Base-by-base conservation (phyloP, 2,329 filamentous ascomycete genomes). In the Botrytis tulipae region DNA sequence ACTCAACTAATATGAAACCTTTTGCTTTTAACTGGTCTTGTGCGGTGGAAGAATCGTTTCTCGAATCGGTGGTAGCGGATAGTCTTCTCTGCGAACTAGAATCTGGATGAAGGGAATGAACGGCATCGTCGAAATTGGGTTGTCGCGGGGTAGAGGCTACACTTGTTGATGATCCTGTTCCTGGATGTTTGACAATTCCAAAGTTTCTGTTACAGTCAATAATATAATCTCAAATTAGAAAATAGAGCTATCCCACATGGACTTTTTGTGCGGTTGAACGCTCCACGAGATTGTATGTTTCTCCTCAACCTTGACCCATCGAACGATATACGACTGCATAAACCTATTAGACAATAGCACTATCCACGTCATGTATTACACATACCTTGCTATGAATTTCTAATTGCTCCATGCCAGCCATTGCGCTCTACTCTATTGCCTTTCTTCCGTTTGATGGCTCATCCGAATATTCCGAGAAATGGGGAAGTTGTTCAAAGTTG, bases 221-320 rank as follows among this genome's bases (percentile, higher is more conserved):
- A 70, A 65, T 35, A 16, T 60, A 10, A 35, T 32, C n/a, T 62
- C 14, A 22, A 37, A 42, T 10, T n/a, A 40, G 59, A 71, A 61
- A 63, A 44, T 67, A 42, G 63, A n/a, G 32, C 37, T 69, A 48
- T 73, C 78, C 85, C 79, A 92, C 90, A 99, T 92, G 74, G 95
- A 98, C 84, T 98, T 98, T 85, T 97, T 98, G 83, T 98, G 94
- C 61, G 96, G 96, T 81, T 98, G 95, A 57, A 99, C 90, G 80
- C 94, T 98, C 96, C 96, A 99, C 25, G 95, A 97, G 79, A 99
- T 94, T 69, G 95, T 97, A 82, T 97, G 92, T 71, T 92, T 92
- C 76, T 94, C 91, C 73, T 94, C 91, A 78, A 98, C 95, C 81
- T 94, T 92, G 78, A 98, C 93, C 95, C 96, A 99, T 81, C 96